Evolutionary conservation across 75 land plant genomes (phyloP).

Genomic region (Isoetes taiwanensis): DNA sequence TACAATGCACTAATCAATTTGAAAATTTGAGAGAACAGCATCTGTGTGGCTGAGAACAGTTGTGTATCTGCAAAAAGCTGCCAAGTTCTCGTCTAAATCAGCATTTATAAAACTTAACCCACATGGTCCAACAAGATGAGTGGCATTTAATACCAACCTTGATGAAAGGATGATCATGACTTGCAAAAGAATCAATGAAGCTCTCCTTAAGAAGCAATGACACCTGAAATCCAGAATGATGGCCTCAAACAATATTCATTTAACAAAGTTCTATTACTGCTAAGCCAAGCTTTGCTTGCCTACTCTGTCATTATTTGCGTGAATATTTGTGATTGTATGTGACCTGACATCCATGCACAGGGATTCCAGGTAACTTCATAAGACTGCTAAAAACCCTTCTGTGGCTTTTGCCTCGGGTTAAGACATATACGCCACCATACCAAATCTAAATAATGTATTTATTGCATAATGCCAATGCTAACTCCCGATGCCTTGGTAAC

Average conservation of each 20-base stretch:
- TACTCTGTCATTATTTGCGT: constrained; percentile 4
- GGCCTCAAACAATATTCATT: too few species aligned
- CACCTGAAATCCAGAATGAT: constrained; percentile 1
- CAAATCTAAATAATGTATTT: too few species aligned
- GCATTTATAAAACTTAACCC: too few species aligned
- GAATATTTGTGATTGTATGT: constrained; percentile 2
- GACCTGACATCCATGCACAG: background rate
- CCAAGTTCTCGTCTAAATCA: background rate
- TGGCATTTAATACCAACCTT: too few species aligned
- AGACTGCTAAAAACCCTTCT: background rate
- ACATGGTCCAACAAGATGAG: too few species aligned
- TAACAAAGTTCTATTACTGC: too few species aligned
- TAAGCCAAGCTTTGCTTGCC: too few species aligned
- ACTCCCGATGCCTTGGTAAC: constrained; percentile 5
- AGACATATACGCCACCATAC: too few species aligned
- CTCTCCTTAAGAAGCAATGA: constrained; percentile 8
- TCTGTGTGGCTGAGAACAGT: constrained; percentile 4
- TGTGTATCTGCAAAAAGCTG: constrained; percentile 5
- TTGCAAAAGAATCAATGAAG: constrained; percentile 3
- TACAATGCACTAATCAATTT: too few species aligned
- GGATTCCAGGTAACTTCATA: constrained; percentile 1
- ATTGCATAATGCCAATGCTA: too few species aligned
- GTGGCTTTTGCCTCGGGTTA: too few species aligned
- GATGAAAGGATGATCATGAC: constrained; percentile 7
- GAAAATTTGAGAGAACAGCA: background rate